Conservation (phyloP, 202 grass and related monocot species). For the Eragrostis tef region DNA sequence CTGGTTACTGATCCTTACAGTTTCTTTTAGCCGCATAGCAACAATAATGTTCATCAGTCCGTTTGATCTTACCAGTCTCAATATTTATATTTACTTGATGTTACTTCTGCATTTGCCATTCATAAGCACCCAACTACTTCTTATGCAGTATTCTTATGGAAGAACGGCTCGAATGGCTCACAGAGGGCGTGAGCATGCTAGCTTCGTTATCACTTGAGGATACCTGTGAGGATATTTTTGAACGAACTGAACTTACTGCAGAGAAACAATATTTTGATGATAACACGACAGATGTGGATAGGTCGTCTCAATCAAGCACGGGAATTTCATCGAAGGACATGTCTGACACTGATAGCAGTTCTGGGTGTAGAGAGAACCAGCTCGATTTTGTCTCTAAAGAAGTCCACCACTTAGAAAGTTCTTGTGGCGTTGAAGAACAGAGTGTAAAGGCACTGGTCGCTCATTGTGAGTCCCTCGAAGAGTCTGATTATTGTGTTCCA, state of each 20-base stretch:
- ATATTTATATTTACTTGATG: conserved; percentile 37
- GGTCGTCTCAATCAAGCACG: conserved; percentile 55
- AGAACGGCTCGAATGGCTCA: conserved; percentile 90
- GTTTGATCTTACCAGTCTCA: conserved; percentile 35
- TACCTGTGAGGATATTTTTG: conserved; percentile 50
- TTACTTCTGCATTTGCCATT: conserved; percentile 26
- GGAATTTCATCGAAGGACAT: conserved; percentile 50
- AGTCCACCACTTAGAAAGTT: conserved; percentile 33
- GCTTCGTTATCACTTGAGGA: conserved; percentile 74
- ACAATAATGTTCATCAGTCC: not conserved
- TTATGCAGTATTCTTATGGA: conserved; percentile 82
- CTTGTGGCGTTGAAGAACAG: conserved; percentile 43
- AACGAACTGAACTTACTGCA: conserved; percentile 53
- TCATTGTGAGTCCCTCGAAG: conserved; percentile 39
- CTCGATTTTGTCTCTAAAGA: conserved; percentile 48
- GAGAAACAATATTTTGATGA: conserved; percentile 44
- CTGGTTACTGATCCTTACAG: not conserved
- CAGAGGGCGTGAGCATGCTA: conserved; percentile 78
- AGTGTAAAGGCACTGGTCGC: conserved; percentile 26
- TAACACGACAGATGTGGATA: conserved; percentile 47
- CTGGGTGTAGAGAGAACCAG: conserved; percentile 48
- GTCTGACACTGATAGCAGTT: conserved; percentile 39
- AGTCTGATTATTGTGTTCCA: conserved; percentile 42
- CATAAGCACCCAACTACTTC: conserved; percentile 27
- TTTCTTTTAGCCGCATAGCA: conserved; percentile 35